These are phyloP conservation scores for Middelhovenomyces tepae DNA, from an alignment of 805 yeast species.

Conservation along the genomic window DNA sequence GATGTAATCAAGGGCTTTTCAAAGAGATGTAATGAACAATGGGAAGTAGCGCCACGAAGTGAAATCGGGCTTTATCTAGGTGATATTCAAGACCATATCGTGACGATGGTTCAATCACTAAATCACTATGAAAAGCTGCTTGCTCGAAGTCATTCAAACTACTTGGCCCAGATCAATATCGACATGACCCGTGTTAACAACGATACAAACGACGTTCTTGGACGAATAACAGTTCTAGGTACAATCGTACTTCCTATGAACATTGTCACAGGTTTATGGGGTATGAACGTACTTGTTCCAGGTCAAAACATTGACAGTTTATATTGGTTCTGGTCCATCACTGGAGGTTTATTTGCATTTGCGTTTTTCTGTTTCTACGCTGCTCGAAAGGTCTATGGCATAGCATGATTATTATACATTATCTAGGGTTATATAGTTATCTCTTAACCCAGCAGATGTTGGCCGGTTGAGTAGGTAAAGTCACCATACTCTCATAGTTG, in stretches of 20 bases:
- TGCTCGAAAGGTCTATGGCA: constrained; percentile 12
- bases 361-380: constrained; percentile 20
- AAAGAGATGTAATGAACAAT: constrained; percentile 78
- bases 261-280: constrained; percentile 95
- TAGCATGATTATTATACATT: too few relatives aligned
- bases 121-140: constrained; percentile 91
- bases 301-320: constrained; percentile 67
- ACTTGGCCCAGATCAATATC: constrained; percentile 91
- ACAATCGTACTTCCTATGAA: constrained; percentile 93
- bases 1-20: constrained; percentile 97
- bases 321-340: constrained; percentile 50
- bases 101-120: constrained; percentile 92
- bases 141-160: constrained; percentile 93
- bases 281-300: constrained; percentile 96
- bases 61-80: constrained; percentile 94
- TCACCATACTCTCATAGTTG: constrained; percentile 87
- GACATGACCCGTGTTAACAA: constrained; percentile 97
- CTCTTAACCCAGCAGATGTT: constrained; percentile 23
- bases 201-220: constrained; percentile 92
- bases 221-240: constrained; percentile 88
- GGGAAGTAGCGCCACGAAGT: constrained; percentile 68
- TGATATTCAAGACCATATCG: constrained; percentile 95
- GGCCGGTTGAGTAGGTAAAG: constrained; percentile 70
- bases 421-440: too few relatives aligned
- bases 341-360: constrained; percentile 22